These are phyloP conservation scores for Fusarium sp. DNA, from an alignment of 2,329 filamentous ascomycete species.

Conservation along the genomic window DNA sequence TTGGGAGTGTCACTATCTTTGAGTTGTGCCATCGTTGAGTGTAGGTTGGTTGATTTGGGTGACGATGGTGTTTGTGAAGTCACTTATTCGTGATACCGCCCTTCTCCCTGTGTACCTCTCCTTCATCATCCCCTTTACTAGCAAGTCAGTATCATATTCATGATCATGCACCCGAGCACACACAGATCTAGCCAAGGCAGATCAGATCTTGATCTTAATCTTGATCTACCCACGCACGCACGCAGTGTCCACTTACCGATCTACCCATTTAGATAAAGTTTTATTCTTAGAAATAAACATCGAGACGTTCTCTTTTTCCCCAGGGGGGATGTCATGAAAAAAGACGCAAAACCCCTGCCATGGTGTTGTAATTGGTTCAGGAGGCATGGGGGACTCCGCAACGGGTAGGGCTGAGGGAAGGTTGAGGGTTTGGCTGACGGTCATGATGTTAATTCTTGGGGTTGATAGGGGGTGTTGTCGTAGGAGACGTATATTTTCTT, in stretches of 20 bases:
- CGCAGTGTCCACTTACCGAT: slow-evolving; percentile 37
- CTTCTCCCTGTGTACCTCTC: neutral
- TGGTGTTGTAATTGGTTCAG: slow-evolving; percentile 32
- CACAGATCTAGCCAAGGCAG: slow-evolving; percentile 30
- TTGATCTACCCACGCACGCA: slow-evolving; percentile 30
- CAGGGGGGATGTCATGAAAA: slow-evolving; percentile 17
- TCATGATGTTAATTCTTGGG: slow-evolving; percentile 34
- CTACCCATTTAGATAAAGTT: slow-evolving; percentile 6
- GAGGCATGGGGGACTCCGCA: slow-evolving; percentile 26
- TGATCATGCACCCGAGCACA: slow-evolving; percentile 22
- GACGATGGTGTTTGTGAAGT: neutral
- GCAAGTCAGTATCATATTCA: slow-evolving; percentile 3
- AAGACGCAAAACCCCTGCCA: slow-evolving; percentile 30
- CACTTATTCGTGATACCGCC: neutral
- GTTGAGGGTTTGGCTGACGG: slow-evolving; percentile 27
- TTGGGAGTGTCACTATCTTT: neutral
- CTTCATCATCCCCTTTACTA: neutral
- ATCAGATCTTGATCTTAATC: slow-evolving; percentile 19
- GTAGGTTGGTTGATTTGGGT: neutral
- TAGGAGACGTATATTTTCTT: slow-evolving; percentile 17
- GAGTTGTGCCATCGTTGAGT: neutral
- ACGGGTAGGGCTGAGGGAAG: slow-evolving; percentile 36
- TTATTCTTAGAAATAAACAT: neutral
- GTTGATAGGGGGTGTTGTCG: slow-evolving; percentile 22
- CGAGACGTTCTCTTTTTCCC: slow-evolving; percentile 1